Conservation (phyloP, 306 rosid species). For the Pyrus communis region DNA sequence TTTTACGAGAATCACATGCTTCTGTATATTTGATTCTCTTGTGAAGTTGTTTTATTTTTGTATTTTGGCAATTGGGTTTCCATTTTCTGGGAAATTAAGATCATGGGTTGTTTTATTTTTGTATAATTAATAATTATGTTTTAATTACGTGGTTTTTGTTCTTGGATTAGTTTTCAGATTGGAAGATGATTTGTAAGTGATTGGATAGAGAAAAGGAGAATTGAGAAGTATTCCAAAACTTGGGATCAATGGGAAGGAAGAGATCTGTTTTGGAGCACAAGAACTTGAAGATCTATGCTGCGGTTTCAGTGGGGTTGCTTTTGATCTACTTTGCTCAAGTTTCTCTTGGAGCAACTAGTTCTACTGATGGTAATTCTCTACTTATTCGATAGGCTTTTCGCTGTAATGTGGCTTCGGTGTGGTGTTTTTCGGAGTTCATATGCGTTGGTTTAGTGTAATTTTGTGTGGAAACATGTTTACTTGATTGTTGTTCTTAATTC, state of each 20-base stretch:
- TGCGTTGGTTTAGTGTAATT: background rate
- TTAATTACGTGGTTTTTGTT: background rate
- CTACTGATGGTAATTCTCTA: conserved; percentile 54
- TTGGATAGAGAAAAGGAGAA: conserved; percentile 10
- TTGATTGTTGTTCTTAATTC: background rate
- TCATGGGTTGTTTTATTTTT: conserved; percentile 6
- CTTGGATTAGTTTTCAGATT: conserved; percentile 13
- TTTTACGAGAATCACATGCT: background rate
- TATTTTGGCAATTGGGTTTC: conserved; percentile 7
- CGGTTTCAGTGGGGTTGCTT: conserved; percentile 37
- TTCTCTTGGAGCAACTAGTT: conserved; percentile 60
- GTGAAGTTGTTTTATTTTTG: background rate
- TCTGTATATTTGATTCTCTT: background rate
- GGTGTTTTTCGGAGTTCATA: background rate
- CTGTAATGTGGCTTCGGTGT: background rate
- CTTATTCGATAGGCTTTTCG: background rate
- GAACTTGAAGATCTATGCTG: conserved; percentile 37
- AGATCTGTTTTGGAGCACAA: conserved; percentile 42
- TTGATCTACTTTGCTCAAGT: conserved; percentile 43
- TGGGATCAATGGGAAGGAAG: conserved; percentile 48
- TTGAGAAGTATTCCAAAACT: conserved; percentile 26
- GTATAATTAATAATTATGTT: background rate
- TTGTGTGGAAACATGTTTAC: background rate
- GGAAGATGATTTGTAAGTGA: conserved; percentile 39
- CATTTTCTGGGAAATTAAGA: conserved; percentile 12